Evolutionary conservation across 441 rosid species (phyloP).

Genomic region (Pelargonium cotyledonis): DNA sequence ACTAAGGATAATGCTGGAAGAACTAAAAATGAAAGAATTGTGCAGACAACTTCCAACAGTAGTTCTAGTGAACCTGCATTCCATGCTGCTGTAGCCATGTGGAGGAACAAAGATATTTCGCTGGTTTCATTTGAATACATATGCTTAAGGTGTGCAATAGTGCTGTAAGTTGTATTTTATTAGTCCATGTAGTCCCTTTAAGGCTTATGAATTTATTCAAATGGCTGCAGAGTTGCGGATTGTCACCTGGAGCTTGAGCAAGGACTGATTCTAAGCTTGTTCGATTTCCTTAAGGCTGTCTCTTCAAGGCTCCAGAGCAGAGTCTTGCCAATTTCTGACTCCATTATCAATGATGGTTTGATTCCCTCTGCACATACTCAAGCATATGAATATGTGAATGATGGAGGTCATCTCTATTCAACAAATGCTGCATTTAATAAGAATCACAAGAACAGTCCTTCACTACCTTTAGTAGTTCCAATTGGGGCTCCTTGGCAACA

Average conservation of each 20-base stretch:
- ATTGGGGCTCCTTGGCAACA: slow-evolving; percentile 98
- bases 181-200: neutral
- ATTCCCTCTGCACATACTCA: slow-evolving; percentile 21
- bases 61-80: slow-evolving; percentile 49
- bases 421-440: slow-evolving; percentile 30
- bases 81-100: slow-evolving; percentile 53
- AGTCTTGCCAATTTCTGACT: slow-evolving; percentile 53
- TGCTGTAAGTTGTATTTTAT: neutral
- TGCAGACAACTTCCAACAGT: slow-evolving; percentile 33
- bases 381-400: slow-evolving; percentile 27
- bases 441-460: slow-evolving; percentile 35
- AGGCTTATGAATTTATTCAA: slow-evolving; percentile 24
- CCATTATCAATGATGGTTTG: slow-evolving; percentile 35
- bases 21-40: slow-evolving; percentile 30
- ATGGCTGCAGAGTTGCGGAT: slow-evolving; percentile 65
- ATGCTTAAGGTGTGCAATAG: slow-evolving; percentile 9
- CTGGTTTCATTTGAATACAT: slow-evolving; percentile 25
- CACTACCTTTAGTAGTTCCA: slow-evolving; percentile 68
- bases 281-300: slow-evolving; percentile 58
- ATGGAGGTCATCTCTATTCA: slow-evolving; percentile 32
- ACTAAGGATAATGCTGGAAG: slow-evolving; percentile 39
- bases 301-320: slow-evolving; percentile 57
- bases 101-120: slow-evolving; percentile 76
- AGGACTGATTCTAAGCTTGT: slow-evolving; percentile 64
- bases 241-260: slow-evolving; percentile 88